Base-by-base conservation (phyloP, 306 rosid species). In the Luffa aegyptiaca region DNA sequence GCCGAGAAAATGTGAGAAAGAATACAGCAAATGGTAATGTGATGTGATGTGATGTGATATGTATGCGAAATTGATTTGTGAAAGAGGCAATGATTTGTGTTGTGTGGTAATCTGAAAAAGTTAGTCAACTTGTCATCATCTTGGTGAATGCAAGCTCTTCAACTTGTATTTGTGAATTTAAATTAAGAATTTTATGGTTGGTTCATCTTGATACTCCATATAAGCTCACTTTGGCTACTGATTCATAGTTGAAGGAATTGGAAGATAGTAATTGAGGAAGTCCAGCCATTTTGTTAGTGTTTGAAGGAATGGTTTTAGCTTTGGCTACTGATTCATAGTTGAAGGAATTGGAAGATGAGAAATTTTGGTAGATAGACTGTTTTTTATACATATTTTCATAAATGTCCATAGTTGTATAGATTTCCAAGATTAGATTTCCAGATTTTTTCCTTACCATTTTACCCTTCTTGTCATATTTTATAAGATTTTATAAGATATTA, bases 131-230 rank as follows among this genome's bases (percentile, higher is more conserved):
- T 71, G 58, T 71, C 77, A 71, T 71, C 77, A 12, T 71, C 77
- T 71, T 71, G 77, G 77, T 71, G 77, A 71, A 44, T 71, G n/a
- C 9, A 70, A 69, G 75, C 37, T 46, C 53, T 71, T 45, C 41
- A n/a, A 70, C 55, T 46, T 31, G 77, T 46, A 21, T 46, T 21
- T 71, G 58, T 46, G n/a, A 69, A 69, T 9, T 69, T 69, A 20
- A 71, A 46, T 71, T 71, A 10, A 64, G 16, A 45, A 21, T 45
- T 71, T 71, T 48, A 1, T 21, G 26, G 77, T 71, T 71, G 37
- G 12, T 56, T n/a, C 20, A 20, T 70, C 73, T 65, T 39, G 10
- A 13, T 65, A 0, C n/a, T 35, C 26, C 37, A 37, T 64, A 64
- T 64, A 31, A 56, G 33, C 62, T 56, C 41, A 62, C n/a, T 10